Base-by-base conservation (phyloP, 1,284 basidiomycete genomes). In the Leccinum colubrinum region DNA sequence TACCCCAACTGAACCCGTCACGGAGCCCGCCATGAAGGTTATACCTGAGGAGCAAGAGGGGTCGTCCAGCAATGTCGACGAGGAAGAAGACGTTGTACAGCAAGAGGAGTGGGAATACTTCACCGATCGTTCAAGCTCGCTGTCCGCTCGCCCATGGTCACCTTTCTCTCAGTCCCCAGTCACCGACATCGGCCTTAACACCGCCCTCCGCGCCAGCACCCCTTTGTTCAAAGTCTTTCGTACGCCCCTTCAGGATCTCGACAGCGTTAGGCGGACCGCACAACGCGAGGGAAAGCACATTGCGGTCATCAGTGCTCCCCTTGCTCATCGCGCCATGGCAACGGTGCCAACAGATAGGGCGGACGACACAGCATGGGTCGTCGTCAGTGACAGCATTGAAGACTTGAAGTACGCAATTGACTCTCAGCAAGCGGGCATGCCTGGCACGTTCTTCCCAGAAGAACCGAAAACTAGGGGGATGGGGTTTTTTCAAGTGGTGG, bases 211-310 rank as follows among this genome's bases (percentile, higher is more conserved):
- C 37, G 70, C 62, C 9, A 75, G 75, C 52, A 76, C 72, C 3
- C 75, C 72, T 33, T 56, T 77, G 14, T 77, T 76, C 60, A 72
- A 72, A 43, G 69, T 77, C 11, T 77, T 77, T 51, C 66, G 75
- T 11, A 76, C 73, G 1, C 74, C 75, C 25, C 55, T 65, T 8
- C 62, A 67, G 55, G 74, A 76, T 22, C 63, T 74, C 15, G 64
- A 70, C 14, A 59, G 59, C 39, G 55, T 74, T 22, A 64, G 53
- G 52, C 67, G 57, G 50, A 72, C 64, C 4, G 72, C 72, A 14
- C 63, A 61, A 39, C 73, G 63, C 2, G 75, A 74, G 37, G 72
- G 72, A 50, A 77, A 76, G 43, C 67, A 77, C 25, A 58, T 76
- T 7, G 74, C 73, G 35, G 55, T 75, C 22, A 66, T 77, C 39